These are phyloP conservation scores for Boletus rex-veris DNA, from an alignment of 768 basidiomycete genomes.

Conservation along the genomic window DNA sequence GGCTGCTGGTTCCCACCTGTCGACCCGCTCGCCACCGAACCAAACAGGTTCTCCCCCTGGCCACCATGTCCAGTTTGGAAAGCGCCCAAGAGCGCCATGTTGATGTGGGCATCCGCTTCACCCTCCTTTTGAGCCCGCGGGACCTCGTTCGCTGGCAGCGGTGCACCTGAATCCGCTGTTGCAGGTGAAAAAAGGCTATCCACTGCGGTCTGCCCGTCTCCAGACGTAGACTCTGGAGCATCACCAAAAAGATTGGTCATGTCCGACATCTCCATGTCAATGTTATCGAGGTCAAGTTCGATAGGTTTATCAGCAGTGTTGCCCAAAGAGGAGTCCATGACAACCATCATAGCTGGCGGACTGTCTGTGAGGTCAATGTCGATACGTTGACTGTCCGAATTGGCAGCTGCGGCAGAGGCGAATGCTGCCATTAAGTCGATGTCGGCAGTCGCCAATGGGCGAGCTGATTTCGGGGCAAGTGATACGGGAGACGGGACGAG, in stretches of 20 bases:
- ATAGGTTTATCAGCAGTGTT: constrained; percentile 78
- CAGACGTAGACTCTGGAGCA: constrained; percentile 33
- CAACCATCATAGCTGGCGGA: constrained; percentile 24
- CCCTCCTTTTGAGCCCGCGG: constrained; percentile 18
- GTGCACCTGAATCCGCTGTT: constrained; percentile 21
- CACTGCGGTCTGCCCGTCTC: constrained; percentile 34
- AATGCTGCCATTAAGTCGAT: constrained; percentile 67
- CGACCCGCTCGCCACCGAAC: constrained; percentile 27
- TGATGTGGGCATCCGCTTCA: constrained; percentile 20
- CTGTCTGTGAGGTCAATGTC: constrained; percentile 60
- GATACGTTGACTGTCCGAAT: constrained; percentile 29
- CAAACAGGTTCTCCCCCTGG: constrained; percentile 23
- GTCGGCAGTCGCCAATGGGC: constrained; percentile 52
- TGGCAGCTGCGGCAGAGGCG: constrained; percentile 39
- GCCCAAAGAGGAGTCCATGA: constrained; percentile 40
- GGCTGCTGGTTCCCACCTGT: constrained; percentile 9
- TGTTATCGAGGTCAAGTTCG: constrained; percentile 68
- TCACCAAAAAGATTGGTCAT: constrained; percentile 56
- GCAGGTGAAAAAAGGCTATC: constrained; percentile 54
- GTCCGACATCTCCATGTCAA: constrained; percentile 59
- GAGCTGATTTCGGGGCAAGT: constrained; percentile 76
- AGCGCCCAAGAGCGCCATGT: constrained; percentile 38
- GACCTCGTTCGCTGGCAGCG: constrained; percentile 14
- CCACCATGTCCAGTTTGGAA: constrained; percentile 22
- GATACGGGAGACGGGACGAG: constrained; percentile 72